Conservation (phyloP, 371 early-diverging fungal species). For the Circinella umbellata region DNA sequence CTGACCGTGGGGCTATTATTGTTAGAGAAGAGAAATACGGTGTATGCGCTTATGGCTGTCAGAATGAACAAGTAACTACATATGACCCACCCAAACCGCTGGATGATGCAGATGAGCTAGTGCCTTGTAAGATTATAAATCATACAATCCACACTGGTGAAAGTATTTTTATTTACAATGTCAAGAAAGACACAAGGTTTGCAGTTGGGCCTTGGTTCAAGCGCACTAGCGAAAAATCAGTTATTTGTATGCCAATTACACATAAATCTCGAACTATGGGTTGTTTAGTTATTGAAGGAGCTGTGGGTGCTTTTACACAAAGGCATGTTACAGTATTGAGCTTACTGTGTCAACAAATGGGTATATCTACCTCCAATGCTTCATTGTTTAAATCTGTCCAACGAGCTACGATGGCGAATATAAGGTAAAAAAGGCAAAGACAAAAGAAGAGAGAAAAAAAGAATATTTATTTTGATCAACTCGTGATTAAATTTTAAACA, state of each 20-base stretch:
- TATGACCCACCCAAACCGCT: slow-evolving; percentile 41
- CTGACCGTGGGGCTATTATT: slow-evolving; percentile 49
- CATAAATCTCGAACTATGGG: slow-evolving; percentile 56
- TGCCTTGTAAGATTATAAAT: slow-evolving; percentile 43
- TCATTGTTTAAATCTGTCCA: slow-evolving; percentile 53
- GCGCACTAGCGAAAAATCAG: slow-evolving; percentile 41
- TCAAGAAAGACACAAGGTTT: slow-evolving; percentile 45
- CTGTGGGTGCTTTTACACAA: slow-evolving; percentile 59
- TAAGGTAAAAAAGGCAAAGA: slow-evolving; percentile 16
- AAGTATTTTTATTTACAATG: slow-evolving; percentile 43
- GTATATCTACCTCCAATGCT: slow-evolving; percentile 64
- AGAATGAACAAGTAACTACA: slow-evolving; percentile 39
- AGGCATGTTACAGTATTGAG: slow-evolving; percentile 59
- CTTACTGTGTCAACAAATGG: slow-evolving; percentile 60
- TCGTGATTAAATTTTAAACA: too few relatives aligned
- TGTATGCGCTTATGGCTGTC: slow-evolving; percentile 46
- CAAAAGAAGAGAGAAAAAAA: not conserved
- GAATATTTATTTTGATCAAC: not conserved
- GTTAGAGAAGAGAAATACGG: slow-evolving; percentile 49
- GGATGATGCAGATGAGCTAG: slow-evolving; percentile 17
- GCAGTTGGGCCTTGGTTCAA: slow-evolving; percentile 36
- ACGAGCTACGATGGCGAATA: slow-evolving; percentile 43
- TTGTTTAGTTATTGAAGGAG: slow-evolving; percentile 58
- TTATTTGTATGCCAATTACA: slow-evolving; percentile 61
- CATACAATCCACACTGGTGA: slow-evolving; percentile 48